These are phyloP conservation scores for Lodderomyces orthopsilosis DNA, from an alignment of 1,139 yeast genomes.

Conservation along the genomic window DNA sequence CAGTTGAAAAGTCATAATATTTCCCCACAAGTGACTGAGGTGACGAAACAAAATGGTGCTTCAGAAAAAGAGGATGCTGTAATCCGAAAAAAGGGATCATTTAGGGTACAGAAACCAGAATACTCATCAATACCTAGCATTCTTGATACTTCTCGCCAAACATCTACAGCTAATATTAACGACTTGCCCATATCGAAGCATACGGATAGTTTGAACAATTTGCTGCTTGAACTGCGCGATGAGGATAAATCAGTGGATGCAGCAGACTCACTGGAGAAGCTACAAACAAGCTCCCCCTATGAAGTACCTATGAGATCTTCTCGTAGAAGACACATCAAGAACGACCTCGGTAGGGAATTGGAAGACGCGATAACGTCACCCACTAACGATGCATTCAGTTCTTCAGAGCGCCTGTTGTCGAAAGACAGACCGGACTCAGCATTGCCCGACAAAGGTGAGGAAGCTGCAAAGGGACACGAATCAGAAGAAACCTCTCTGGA, in stretches of 20 bases:
- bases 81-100: neutral
- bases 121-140: neutral
- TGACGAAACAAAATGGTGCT: neutral
- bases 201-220: neutral
- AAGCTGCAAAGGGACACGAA: neutral
- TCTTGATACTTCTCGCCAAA: neutral
- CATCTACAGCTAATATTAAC: neutral
- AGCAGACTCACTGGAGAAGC: neutral
- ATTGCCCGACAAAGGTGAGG: neutral
- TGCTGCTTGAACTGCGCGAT: neutral
- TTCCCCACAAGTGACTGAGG: neutral
- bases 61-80: neutral
- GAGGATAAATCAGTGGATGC: neutral
- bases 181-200: neutral
- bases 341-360: neutral
- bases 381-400: neutral
- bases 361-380: neutral
- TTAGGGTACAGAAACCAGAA: neutral
- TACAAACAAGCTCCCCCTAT: neutral
- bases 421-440: neutral
- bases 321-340: slow-evolving; percentile 9
- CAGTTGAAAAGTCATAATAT: slow-evolving; percentile 4
- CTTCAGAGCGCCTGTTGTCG: neutral
- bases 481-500: neutral
- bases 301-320: slow-evolving; percentile 16